phyloP scores from a whole-genome alignment of 2,329 filamentous ascomycete species.

The Tolypocladium album region DNA sequence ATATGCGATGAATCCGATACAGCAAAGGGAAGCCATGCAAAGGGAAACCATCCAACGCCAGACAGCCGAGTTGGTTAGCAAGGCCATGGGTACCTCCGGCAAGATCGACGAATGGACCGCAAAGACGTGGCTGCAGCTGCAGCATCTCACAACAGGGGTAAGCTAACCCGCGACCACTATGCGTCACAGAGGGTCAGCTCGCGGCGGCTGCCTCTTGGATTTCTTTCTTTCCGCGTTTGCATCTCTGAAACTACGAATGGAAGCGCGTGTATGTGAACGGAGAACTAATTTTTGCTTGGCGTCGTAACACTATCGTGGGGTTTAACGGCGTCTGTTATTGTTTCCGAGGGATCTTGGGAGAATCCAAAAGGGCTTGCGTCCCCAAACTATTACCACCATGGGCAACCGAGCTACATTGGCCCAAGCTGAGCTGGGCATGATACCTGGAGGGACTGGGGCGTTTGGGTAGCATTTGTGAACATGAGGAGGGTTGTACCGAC shows the following conservation, averaged over 20 bases:
- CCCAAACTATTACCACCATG: background rate
- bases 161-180: background rate
- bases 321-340: background rate
- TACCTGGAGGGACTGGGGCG: background rate
- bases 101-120: slow-evolving; percentile 26
- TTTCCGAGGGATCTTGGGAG: background rate
- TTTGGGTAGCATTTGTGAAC: background rate
- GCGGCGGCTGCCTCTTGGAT: background rate
- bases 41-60: slow-evolving; percentile 32
- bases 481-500: background rate
- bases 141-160: slow-evolving; percentile 8
- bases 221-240: background rate
- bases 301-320: background rate
- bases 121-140: slow-evolving; percentile 23
- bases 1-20: slow-evolving; percentile 30
- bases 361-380: background rate
- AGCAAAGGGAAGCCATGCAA: slow-evolving; percentile 37
- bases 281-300: background rate
- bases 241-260: background rate
- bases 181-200: background rate
- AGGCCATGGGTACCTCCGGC: slow-evolving; percentile 24
- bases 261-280: background rate
- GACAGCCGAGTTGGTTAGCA: slow-evolving; percentile 29
- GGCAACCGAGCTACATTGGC: background rate
- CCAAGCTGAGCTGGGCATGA: background rate